phyloP scores from a whole-genome alignment of 257 asterid species.

The Verbena officinalis region DNA sequence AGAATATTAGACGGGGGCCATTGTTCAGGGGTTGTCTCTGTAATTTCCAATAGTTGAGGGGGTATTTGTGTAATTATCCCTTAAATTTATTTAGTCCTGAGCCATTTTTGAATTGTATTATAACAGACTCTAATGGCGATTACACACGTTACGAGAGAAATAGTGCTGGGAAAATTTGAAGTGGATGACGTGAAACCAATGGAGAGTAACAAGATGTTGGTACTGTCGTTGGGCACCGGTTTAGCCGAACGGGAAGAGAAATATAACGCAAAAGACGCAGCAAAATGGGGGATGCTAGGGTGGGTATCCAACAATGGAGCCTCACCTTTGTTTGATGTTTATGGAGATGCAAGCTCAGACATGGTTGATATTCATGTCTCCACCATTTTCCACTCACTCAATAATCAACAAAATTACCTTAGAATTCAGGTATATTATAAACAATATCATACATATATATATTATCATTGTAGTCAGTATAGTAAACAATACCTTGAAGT shows the following conservation, averaged over 20 bases:
- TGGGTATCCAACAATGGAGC: constrained; percentile 50
- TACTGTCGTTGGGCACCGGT: constrained; percentile 61
- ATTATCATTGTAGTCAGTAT: too few species aligned
- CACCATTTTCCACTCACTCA: constrained; percentile 53
- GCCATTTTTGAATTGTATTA: background rate
- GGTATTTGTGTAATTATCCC: too few species aligned
- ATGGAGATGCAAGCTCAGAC: constrained; percentile 46
- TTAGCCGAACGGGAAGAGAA: constrained; percentile 41
- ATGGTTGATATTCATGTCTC: constrained; percentile 70
- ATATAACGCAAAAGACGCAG: constrained; percentile 46
- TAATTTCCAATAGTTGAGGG: too few species aligned
- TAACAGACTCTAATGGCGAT: constrained; percentile 54
- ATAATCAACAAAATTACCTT: constrained; percentile 45
- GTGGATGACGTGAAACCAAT: constrained; percentile 39
- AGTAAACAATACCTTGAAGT: too few species aligned
- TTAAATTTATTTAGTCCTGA: too few species aligned
- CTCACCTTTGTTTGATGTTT: constrained; percentile 50
- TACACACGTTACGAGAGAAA: constrained; percentile 48
- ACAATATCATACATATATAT: too few species aligned
- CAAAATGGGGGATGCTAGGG: constrained; percentile 52
- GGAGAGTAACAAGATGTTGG: constrained; percentile 48
- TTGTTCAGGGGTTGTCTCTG: too few species aligned
- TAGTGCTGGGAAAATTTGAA: constrained; percentile 47
- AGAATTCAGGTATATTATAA: constrained; percentile 51
- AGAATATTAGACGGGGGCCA: too few species aligned